phyloP scores from a whole-genome alignment of 2,329 filamentous ascomycete species.

The Knoxdaviesia proteae region DNA sequence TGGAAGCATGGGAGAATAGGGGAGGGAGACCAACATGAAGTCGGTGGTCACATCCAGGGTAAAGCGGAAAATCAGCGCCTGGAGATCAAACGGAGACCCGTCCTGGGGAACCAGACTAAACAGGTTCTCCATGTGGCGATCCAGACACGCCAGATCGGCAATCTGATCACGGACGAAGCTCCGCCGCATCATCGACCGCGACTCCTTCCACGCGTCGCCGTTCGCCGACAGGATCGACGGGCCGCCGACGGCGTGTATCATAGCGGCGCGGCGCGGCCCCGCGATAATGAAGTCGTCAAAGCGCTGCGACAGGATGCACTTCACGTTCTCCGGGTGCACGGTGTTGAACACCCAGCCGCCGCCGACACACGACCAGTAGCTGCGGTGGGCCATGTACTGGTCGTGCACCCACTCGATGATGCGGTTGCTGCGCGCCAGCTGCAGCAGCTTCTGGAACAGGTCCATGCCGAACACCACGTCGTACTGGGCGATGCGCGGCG shows the following conservation, averaged over 20 bases:
- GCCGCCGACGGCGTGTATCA: neutral
- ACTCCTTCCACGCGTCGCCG: constrained; percentile 56
- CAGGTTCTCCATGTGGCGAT: constrained; percentile 56
- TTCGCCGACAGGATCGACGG: constrained; percentile 57
- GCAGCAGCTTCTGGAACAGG: neutral
- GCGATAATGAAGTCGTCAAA: neutral
- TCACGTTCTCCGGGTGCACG: neutral
- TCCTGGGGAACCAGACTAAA: constrained; percentile 44
- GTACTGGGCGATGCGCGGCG: neutral
- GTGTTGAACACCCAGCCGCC: neutral
- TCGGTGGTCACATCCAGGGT: constrained; percentile 74
- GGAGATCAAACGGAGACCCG: constrained; percentile 42
- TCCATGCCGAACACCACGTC: neutral
- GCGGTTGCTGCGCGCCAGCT: neutral
- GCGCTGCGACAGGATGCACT: neutral
- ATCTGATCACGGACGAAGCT: constrained; percentile 76
- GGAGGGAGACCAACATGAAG: constrained; percentile 47
- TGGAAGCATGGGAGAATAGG: no score
- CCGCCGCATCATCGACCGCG: constrained; percentile 62
- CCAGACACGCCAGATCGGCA: constrained; percentile 62
- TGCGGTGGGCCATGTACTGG: neutral
- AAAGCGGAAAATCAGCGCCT: constrained; percentile 63
- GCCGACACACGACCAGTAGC: neutral
- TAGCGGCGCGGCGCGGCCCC: neutral
- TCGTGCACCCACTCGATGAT: neutral